Evolutionary conservation across 2,329 filamentous ascomycete genomes (phyloP).

Genomic region (Fusarium coicis): DNA sequence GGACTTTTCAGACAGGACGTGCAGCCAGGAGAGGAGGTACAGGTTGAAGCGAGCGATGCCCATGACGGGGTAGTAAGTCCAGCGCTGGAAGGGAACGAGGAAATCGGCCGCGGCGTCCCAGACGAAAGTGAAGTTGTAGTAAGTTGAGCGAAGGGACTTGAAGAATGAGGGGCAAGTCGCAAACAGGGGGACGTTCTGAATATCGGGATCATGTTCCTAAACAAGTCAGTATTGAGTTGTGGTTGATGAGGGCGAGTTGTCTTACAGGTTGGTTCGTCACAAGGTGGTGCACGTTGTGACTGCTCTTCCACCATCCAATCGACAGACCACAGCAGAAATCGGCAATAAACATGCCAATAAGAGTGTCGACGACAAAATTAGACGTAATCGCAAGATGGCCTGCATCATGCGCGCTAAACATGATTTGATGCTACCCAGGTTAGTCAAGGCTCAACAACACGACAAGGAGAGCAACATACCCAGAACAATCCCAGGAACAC

Average conservation of each 20-base stretch:
- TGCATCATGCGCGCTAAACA: slow-evolving; percentile 75
- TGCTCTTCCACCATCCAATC: slow-evolving; percentile 77
- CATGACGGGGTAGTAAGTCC: slow-evolving; percentile 76
- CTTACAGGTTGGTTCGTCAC: slow-evolving; percentile 69
- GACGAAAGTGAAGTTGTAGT: slow-evolving; percentile 70
- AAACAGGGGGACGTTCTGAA: slow-evolving; percentile 76
- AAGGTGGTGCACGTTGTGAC: slow-evolving; percentile 75
- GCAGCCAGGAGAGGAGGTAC: slow-evolving; percentile 73
- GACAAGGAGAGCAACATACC: slow-evolving; percentile 48
- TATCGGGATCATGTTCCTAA: slow-evolving; percentile 67
- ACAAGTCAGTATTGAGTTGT: background rate
- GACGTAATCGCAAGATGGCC: slow-evolving; percentile 72
- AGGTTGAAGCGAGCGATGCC: slow-evolving; percentile 77
- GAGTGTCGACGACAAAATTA: slow-evolving; percentile 66
- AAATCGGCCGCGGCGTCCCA: slow-evolving; percentile 71
- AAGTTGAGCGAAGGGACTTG: slow-evolving; percentile 69
- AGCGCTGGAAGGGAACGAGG: slow-evolving; percentile 70
- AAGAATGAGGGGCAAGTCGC: slow-evolving; percentile 75
- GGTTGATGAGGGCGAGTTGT: background rate
- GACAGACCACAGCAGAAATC: slow-evolving; percentile 74
- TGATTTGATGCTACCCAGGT: slow-evolving; percentile 68
- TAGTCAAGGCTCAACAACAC: background rate
- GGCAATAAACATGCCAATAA: slow-evolving; percentile 71
- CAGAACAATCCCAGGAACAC: slow-evolving; percentile 71
- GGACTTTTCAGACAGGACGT: slow-evolving; percentile 67